Base-by-base conservation (phyloP, 208 protist genomes). In the Wallacemonas collosoma region DNA sequence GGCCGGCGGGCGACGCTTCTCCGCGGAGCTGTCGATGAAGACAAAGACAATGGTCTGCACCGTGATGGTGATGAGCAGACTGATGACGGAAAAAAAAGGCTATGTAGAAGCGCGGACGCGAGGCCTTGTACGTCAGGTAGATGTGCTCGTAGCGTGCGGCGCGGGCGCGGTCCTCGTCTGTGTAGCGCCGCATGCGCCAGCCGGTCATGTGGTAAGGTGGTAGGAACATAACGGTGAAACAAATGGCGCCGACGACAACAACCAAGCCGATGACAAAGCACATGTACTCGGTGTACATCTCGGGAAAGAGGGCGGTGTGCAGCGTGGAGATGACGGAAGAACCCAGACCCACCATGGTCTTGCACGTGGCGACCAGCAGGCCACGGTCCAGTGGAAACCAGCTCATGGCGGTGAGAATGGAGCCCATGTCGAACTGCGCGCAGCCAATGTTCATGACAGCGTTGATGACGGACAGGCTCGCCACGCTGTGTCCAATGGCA, bases 391-490 rank as follows among this genome's bases (percentile, higher is more conserved):
- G 62, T 36, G 87, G 87, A 61, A 92, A 92, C 72, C 69, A 87
- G 58, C 72, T 72, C 14, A 92, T 69, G 12, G 86, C 45, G 4
- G 87, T 71, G 84, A 92, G 89, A 12, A 92, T 69, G 11, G 87
- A 84, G 40, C 79, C 82, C 11, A 76, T 75, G 47, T 89, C 87
- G 54, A 92, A 86, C 14, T 61, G 77, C 14, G 73, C 36, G 35
- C 82, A 87, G 44, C 86, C 86, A 47, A 86, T 76, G 71, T 86
- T 81, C 74, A 88, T 68, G 51, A 91, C 79, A 26, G 83, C 83
- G 63, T 72, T 75, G 65, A 89, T 87, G 35, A 91, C 66, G 61
- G 77, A 36, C 47, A 92, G 81, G 7, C 60, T 73, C 41, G 79
- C 36, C 1, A 86, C 73, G 9, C 3, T 53, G 41, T 57, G 65